Base-by-base conservation (phyloP, 805 yeast species). In the Candida parachauliodes region DNA sequence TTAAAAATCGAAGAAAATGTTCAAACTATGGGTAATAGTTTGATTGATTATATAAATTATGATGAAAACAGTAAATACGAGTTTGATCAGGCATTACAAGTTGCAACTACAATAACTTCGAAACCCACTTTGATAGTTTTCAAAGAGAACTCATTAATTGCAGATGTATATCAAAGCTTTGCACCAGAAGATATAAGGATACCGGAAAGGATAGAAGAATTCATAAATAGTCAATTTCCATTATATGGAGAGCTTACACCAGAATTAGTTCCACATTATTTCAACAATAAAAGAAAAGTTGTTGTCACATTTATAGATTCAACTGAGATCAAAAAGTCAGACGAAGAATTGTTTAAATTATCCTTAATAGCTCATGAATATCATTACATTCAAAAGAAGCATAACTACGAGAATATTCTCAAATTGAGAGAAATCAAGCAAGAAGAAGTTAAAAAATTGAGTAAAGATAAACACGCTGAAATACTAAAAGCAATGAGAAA, bases 171-270 rank as follows among this genome's bases (percentile, higher is more conserved):
- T 45, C 83, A 76, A 46, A 78, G 76, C 39, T 78, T 76, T 57
- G 79, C 81, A 0, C 74, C 87, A 5, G 77, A 76, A 34, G 86
- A 83, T 47, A 70, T 74, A 39, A 69, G 93, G 45, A 70, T 76
- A 45, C 57, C 57, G 12, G 64, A 62, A 16, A 56, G 61, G 27
- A 64, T 84, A 8, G 52, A 68, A 45, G 52, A 70, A 11, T 84
- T 83, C 65, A 57, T 84, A 20, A 51, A 56, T 21, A 66, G 74
- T 46, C 62, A 76, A 14, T 55, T 63, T 32, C 88, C 89, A 4
- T 55, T 70, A 9, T 58, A 77, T 32, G 70, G 66, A 36, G 81
- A 79, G 46, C 57, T 83, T 35, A 71, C 76, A 0, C 67, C 74
- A 0, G 48, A 51, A 6, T 49, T 60, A 16, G 47, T 59, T 24